These are phyloP conservation scores for Didymella exigua DNA, from an alignment of 2,329 filamentous ascomycete genomes.

Conservation along the genomic window DNA sequence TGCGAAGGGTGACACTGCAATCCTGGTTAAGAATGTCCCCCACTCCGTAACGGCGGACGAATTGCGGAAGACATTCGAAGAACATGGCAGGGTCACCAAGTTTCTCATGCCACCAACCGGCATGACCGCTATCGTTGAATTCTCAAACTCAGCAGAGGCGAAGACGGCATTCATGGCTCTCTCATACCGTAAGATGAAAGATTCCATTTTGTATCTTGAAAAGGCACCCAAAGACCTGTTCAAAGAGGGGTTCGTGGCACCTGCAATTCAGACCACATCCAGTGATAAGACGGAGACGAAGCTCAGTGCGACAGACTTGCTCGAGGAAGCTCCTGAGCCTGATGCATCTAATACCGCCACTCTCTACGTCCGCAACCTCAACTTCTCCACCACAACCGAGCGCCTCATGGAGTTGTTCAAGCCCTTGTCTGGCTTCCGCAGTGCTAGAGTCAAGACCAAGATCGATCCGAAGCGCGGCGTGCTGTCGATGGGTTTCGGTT, in stretches of 20 bases:
- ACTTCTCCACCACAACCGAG: constrained; percentile 83
- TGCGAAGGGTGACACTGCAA: constrained; percentile 82
- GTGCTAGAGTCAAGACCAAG: constrained; percentile 90
- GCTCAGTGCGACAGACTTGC: constrained; percentile 70
- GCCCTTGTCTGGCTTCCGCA: constrained; percentile 84
- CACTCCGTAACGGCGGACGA: constrained; percentile 81
- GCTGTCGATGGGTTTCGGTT: constrained; percentile 94
- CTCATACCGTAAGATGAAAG: constrained; percentile 88
- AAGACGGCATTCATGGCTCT: constrained; percentile 82
- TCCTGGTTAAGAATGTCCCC: constrained; percentile 94
- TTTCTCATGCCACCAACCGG: constrained; percentile 92
- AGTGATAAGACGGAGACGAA: constrained; percentile 53
- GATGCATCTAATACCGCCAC: constrained; percentile 71
- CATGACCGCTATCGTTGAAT: constrained; percentile 93
- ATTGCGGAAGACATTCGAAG: constrained; percentile 79
- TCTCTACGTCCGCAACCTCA: constrained; percentile 91
- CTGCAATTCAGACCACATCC: constrained; percentile 44
- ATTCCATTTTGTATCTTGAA: constrained; percentile 89
- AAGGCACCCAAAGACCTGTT: constrained; percentile 90
- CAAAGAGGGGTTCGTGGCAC: constrained; percentile 39
- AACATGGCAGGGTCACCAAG: constrained; percentile 79
- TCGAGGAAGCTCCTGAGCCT: constrained; percentile 63
- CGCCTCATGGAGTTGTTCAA: constrained; percentile 78
- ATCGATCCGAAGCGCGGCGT: constrained; percentile 88
- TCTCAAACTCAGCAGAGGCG: constrained; percentile 76